Conservation (phyloP, 1,284 basidiomycete genomes). For the Rhodotorula sp. region DNA sequence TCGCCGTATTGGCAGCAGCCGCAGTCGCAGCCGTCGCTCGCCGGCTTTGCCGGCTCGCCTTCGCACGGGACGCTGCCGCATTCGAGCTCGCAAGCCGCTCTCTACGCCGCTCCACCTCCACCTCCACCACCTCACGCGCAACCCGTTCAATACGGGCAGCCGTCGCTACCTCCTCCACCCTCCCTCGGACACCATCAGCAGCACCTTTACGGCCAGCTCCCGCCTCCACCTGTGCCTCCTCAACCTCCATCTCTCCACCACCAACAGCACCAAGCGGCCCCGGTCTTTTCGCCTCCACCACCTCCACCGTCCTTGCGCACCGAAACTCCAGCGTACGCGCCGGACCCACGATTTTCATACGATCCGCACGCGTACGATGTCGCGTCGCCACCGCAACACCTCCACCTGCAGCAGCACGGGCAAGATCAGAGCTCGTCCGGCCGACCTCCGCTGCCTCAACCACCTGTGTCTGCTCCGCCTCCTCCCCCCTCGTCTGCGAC, state of each 20-base stretch:
- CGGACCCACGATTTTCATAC: not conserved
- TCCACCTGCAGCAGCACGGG: not conserved
- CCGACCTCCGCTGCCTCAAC: not conserved
- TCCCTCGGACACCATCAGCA: not conserved
- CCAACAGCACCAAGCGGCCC: not conserved
- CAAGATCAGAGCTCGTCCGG: not conserved
- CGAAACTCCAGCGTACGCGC: not conserved
- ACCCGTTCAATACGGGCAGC: not conserved
- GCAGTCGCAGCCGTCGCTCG: not conserved
- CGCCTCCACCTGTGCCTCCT: conserved; percentile 8
- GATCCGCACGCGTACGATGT: not conserved
- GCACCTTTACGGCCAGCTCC: not conserved
- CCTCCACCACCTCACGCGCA: not conserved
- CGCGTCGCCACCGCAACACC: not conserved
- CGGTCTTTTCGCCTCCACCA: conserved; percentile 14
- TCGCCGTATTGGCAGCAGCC: conserved; percentile 16
- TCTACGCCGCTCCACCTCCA: conserved; percentile 13
- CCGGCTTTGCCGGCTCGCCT: not conserved
- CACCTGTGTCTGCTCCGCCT: not conserved
- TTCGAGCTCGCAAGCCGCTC: conserved; percentile 6
- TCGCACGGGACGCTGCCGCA: conserved; percentile 11
- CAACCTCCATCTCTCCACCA: conserved; percentile 8
- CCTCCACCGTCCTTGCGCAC: conserved; percentile 21
- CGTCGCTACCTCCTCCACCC: conserved; percentile 1
- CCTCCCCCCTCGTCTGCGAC: not conserved